phyloP scores from a whole-genome alignment of 2,329 filamentous ascomycete species.

The Fusarium hainanense region DNA sequence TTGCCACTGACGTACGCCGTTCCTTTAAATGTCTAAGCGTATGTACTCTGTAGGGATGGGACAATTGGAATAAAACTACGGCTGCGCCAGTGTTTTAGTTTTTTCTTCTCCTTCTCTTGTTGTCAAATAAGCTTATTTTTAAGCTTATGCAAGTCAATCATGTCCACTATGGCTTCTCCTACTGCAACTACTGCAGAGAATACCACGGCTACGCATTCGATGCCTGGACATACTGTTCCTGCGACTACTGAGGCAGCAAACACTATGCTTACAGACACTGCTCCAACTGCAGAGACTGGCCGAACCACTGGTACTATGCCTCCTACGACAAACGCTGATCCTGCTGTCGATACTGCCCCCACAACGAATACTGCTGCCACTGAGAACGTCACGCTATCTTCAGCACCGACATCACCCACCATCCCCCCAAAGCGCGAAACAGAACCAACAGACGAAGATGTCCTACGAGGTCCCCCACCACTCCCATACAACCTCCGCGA shows the following conservation, averaged over 20 bases:
- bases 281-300: not conserved
- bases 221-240: too few species aligned
- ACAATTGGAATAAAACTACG: not conserved
- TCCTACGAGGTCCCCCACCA: constrained; percentile 3
- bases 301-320: not conserved
- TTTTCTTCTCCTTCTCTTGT: not conserved
- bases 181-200: not conserved
- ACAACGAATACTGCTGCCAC: not conserved
- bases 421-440: constrained; percentile 7
- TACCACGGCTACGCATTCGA: not conserved
- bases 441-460: not conserved
- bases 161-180: not conserved
- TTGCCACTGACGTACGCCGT: constrained; percentile 26
- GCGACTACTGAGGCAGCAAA: too few species aligned
- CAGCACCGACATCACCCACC: constrained; percentile 7
- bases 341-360: not conserved
- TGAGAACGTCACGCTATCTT: constrained; percentile 6
- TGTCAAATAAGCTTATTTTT: constrained; percentile 31
- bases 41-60: too few species aligned
- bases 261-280: not conserved
- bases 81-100: not conserved
- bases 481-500: constrained; percentile 42
- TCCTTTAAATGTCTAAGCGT: not conserved
- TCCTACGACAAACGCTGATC: not conserved
- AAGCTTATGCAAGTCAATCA: constrained; percentile 21